Percentiles rank a stretch among this genome's conserved stretches.
Evolutionary conservation across 1,284 basidiomycete genomes (phyloP).

Genomic region (Sphagnurus paluster): DNA sequence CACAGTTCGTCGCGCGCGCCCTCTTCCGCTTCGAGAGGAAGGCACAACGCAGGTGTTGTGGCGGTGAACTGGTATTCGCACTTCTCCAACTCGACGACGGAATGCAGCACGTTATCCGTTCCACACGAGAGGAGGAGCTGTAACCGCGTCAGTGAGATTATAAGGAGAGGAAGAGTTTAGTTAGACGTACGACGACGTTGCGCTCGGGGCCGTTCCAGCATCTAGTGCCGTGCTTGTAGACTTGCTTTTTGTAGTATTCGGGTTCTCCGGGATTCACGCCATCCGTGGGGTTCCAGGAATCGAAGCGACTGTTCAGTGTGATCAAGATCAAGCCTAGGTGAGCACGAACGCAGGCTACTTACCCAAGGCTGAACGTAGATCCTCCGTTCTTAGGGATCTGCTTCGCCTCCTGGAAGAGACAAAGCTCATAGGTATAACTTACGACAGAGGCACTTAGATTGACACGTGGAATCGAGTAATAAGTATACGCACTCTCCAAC

Average conservation of each 20-base stretch:
- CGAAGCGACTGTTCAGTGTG: constrained; percentile 58
- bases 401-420: constrained; percentile 85
- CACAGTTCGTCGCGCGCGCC: constrained; percentile 54
- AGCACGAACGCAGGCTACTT: constrained; percentile 25
- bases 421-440: constrained; percentile 96
- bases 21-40: constrained; percentile 52
- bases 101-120: constrained; percentile 79
- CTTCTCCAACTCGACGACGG: constrained; percentile 92
- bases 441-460: neutral
- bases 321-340: constrained; percentile 1
- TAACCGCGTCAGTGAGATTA: constrained; percentile 8
- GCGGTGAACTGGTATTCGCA: constrained; percentile 93
- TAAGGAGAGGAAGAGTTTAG: neutral
- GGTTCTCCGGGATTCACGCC: constrained; percentile 58
- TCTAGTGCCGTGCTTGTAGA: constrained; percentile 80
- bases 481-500: constrained; percentile 75
- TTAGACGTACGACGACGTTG: constrained; percentile 61
- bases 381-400: constrained; percentile 90
- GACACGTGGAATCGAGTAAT: neutral
- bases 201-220: constrained; percentile 98
- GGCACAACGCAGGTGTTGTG: constrained; percentile 88
- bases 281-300: constrained; percentile 69
- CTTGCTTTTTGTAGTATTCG: constrained; percentile 79
- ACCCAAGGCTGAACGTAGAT: constrained; percentile 84
- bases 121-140: constrained; percentile 86